Base-by-base conservation (phyloP, 1,284 basidiomycete genomes). In the Entoloma clypeatum region DNA sequence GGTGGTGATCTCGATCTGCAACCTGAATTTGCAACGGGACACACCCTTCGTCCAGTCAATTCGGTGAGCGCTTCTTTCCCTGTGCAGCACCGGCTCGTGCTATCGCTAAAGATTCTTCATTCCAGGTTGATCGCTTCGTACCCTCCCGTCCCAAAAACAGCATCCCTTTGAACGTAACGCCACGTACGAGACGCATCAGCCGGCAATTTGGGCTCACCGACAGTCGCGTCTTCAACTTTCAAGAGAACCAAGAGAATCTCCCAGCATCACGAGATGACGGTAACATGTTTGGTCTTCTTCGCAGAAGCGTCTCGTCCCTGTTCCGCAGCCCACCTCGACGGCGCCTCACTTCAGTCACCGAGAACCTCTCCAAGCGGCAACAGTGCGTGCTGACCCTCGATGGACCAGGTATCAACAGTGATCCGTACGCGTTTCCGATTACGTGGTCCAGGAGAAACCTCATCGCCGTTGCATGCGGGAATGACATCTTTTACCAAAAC, bases 101-200 rank as follows among this genome's bases (percentile, higher is more conserved):
- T 33, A n/a, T 8, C 14, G 26, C 23, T 9, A 3, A 43, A 13
- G 29, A 7, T 9, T 33, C 16, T 33, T 13, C n/a, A 19, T 39
- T 25, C 11, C 23, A 66, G 64, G 50, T 60, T 18, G 64, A 67
- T 37, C 54, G 67, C 29, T 68, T 68, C 40, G 55, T 68, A 33
- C 56, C 67, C 2, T 51, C 50, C 7, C 56, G 65, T 29, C 65
- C 66, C 2, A 65, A 63, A 39, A 53, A 51, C 23, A 44, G 53
- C 21, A 41, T 67, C 3, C 66, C 67, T 9, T 58, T 69, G 18
- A 62, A 62, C 39, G 56, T 60, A 29, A 68, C 65, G 10, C 67
- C 66, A 6, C 59, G 66, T 4, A 67, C 67, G 8, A 62, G 60
- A 35, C 59, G 67, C 7, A 65, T 68, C 35, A 61, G 62, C 50